Conservation (phyloP, 345 rosid species). For the Hypericum perforatum region DNA sequence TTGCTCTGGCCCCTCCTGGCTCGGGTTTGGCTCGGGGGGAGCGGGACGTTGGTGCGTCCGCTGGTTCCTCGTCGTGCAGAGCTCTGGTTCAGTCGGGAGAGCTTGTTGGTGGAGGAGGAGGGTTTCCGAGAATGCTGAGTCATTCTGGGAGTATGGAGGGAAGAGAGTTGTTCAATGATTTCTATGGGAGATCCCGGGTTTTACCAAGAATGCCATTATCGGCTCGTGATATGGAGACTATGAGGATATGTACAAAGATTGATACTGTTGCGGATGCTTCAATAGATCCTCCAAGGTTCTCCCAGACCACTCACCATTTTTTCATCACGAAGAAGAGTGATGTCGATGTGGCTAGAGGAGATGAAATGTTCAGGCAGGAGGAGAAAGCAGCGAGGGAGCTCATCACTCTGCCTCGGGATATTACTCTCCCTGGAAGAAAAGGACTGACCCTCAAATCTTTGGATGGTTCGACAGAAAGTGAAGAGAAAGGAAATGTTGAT, state of each 20-base stretch:
- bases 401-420: slow-evolving; percentile 36
- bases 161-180: slow-evolving; percentile 2
- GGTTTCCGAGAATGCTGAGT: too few relatives aligned
- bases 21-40: too few relatives aligned
- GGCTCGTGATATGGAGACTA: slow-evolving; percentile 27
- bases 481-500: slow-evolving; percentile 26
- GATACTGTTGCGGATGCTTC: slow-evolving; percentile 33
- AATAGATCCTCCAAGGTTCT: slow-evolving; percentile 20
- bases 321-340: slow-evolving; percentile 30
- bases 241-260: slow-evolving; percentile 37
- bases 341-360: slow-evolving; percentile 29
- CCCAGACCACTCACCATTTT: slow-evolving; percentile 30
- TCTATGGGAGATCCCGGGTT: slow-evolving; percentile 16
- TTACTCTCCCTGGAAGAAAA: slow-evolving; percentile 28
- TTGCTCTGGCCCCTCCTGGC: too few relatives aligned
- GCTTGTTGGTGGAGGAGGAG: too few relatives aligned
- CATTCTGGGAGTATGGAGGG: too few relatives aligned
- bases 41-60: too few relatives aligned
- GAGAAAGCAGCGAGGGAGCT: slow-evolving; percentile 33
- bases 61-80: too few relatives aligned
- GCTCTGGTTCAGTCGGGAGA: too few relatives aligned
- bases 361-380: slow-evolving; percentile 30
- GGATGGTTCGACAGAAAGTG: slow-evolving; percentile 44
- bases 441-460: slow-evolving; percentile 44
- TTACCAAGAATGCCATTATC: slow-evolving; percentile 18